Conservation (phyloP, 192 early-diverging fungal species). For the Coemansia sp. region DNA sequence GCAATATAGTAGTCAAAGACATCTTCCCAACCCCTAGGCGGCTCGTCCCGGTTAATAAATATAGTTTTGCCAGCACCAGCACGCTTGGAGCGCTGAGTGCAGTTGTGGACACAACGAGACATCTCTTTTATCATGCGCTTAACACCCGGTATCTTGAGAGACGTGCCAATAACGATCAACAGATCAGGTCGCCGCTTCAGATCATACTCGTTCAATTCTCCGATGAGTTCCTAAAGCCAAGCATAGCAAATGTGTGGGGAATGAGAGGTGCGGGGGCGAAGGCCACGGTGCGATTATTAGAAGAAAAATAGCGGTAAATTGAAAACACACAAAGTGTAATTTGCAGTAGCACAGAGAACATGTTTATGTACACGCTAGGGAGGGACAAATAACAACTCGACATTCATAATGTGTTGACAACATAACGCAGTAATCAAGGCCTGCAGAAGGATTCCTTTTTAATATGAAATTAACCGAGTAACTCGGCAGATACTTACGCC, state of each 20-base stretch:
- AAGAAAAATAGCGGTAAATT: conserved; percentile 6
- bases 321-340: background rate
- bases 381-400: background rate
- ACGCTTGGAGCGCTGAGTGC: conserved; percentile 26
- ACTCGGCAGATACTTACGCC: conserved; percentile 22
- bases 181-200: conserved; percentile 51
- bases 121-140: conserved; percentile 55
- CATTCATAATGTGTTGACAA: no score
- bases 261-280: background rate
- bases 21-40: conserved; percentile 50
- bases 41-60: conserved; percentile 50
- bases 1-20: conserved; percentile 55
- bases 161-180: conserved; percentile 57
- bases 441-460: no score
- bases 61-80: conserved; percentile 49
- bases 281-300: background rate
- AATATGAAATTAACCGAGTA: background rate
- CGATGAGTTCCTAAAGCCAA: conserved; percentile 44
- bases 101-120: conserved; percentile 47
- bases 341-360: background rate
- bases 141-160: conserved; percentile 54
- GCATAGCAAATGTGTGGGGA: background rate
- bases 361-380: background rate
- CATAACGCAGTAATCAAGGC: no score
- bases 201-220: conserved; percentile 44